These are phyloP conservation scores for Kwoniella pini DNA, from an alignment of 768 basidiomycete species.

Conservation along the genomic window DNA sequence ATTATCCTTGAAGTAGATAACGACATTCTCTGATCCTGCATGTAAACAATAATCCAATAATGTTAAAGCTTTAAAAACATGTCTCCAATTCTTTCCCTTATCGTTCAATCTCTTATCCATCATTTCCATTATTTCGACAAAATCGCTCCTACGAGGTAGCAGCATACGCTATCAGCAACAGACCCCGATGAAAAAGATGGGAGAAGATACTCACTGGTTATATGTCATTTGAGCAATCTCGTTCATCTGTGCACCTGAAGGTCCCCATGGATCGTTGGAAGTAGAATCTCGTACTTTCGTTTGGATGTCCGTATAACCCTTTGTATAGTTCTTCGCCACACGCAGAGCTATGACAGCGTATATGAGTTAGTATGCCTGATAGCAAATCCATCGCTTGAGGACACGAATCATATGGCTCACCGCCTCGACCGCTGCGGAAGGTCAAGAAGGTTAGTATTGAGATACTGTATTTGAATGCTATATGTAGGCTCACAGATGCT, in stretches of 20 bases:
- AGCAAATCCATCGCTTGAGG: too few relatives aligned
- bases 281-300: slow-evolving; percentile 95
- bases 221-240: slow-evolving; percentile 95
- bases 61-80: slow-evolving; percentile 96
- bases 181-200: too few relatives aligned
- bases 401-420: slow-evolving; percentile 24
- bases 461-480: background rate
- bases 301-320: slow-evolving; percentile 81
- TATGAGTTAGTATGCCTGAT: slow-evolving; percentile 9
- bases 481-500: slow-evolving; percentile 35
- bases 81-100: slow-evolving; percentile 99
- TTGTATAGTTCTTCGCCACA: slow-evolving; percentile 90
- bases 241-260: slow-evolving; percentile 97
- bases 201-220: slow-evolving; percentile 74
- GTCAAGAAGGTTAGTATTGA: slow-evolving; percentile 15
- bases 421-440: slow-evolving; percentile 46
- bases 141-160: slow-evolving; percentile 71
- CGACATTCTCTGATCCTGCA: slow-evolving; percentile 95
- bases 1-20: slow-evolving; percentile 97
- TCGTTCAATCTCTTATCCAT: slow-evolving; percentile 91
- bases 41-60: slow-evolving; percentile 94
- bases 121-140: slow-evolving; percentile 99
- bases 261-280: slow-evolving; percentile 97
- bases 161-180: too few relatives aligned
- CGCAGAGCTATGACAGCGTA: slow-evolving; percentile 62